Evolutionary conservation across 192 early-diverging fungal genomes (phyloP).

Genomic region (Thamnidium elegans): DNA sequence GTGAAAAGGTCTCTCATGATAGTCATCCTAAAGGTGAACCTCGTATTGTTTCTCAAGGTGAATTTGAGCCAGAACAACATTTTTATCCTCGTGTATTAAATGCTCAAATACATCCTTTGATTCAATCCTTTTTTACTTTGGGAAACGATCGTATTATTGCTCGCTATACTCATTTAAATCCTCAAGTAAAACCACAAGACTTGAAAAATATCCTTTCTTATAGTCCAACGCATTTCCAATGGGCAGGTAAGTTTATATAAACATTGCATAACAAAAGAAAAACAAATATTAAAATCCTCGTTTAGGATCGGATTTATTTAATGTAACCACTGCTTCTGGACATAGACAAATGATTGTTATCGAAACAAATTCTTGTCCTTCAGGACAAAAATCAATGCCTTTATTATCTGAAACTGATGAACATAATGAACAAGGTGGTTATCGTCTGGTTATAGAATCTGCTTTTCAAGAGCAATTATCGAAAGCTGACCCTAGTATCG

Average conservation of each 20-base stretch:
- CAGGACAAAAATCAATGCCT: constrained; percentile 90
- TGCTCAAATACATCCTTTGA: constrained; percentile 84
- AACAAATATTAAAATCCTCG: not conserved
- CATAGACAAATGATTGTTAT: constrained; percentile 91
- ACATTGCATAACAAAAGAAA: constrained; percentile 8
- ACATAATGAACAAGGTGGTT: constrained; percentile 70
- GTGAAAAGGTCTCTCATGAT: constrained; percentile 5
- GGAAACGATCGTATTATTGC: constrained; percentile 89
- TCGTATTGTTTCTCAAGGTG: constrained; percentile 41
- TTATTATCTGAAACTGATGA: constrained; percentile 75
- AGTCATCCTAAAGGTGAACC: not conserved
- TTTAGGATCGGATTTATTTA: constrained; percentile 81
- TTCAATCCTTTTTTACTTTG: constrained; percentile 78
- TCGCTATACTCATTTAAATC: constrained; percentile 82
- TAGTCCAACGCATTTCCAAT: constrained; percentile 75
- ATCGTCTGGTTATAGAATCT: constrained; percentile 73
- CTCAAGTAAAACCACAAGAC: constrained; percentile 65
- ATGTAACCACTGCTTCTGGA: constrained; percentile 78
- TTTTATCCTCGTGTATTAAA: constrained; percentile 89
- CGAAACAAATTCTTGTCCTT: constrained; percentile 89
- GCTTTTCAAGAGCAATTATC: constrained; percentile 73
- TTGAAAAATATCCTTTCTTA: constrained; percentile 63
- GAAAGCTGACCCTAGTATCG: constrained; percentile 56
- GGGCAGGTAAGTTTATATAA: constrained; percentile 61
- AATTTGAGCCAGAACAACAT: constrained; percentile 81